These are phyloP conservation scores for Zarea fungicola DNA, from an alignment of 2,329 filamentous ascomycete genomes.

Conservation along the genomic window DNA sequence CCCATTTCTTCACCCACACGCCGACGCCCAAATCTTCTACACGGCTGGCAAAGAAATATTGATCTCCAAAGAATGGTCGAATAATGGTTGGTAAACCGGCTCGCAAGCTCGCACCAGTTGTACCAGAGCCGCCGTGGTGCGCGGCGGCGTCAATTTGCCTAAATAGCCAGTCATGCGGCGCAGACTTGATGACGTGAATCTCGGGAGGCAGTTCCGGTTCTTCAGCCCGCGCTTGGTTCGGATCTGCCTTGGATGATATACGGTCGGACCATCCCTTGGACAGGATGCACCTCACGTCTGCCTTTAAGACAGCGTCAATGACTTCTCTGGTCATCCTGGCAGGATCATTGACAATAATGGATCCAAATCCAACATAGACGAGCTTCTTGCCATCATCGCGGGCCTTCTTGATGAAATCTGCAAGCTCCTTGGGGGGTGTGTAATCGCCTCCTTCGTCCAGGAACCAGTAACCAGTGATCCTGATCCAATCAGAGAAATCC, in stretches of 20 bases:
- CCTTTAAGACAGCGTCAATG: constrained; percentile 82
- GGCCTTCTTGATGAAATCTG: constrained; percentile 78
- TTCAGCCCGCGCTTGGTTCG: constrained; percentile 46
- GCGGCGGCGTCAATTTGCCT: constrained; percentile 87
- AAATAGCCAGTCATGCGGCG: constrained; percentile 96
- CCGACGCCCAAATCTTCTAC: constrained; percentile 93
- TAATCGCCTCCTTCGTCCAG: constrained; percentile 70
- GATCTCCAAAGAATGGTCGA: constrained; percentile 95
- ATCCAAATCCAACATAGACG: constrained; percentile 95
- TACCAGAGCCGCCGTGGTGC: constrained; percentile 92
- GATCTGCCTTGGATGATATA: constrained; percentile 42
- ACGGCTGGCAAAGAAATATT: constrained; percentile 88
- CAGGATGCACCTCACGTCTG: constrained; percentile 89
- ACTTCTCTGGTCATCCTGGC: constrained; percentile 87
- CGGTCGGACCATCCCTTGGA: constrained; percentile 98
- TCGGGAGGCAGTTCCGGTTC: constrained; percentile 67
- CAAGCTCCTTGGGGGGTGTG: constrained; percentile 69
- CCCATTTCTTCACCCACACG: constrained; percentile 82
- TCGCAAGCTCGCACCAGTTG: constrained; percentile 85
- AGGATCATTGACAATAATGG: constrained; percentile 88
- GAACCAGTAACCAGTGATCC: constrained; percentile 98
- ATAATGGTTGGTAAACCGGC: constrained; percentile 92
- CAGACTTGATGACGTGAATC: constrained; percentile 82
- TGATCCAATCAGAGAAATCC: constrained; percentile 96
- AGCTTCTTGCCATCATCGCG: constrained; percentile 79